Evolutionary conservation across 495 filamentous ascomycete genomes (phyloP).

Genomic region (Aspergillus haitiensis): DNA sequence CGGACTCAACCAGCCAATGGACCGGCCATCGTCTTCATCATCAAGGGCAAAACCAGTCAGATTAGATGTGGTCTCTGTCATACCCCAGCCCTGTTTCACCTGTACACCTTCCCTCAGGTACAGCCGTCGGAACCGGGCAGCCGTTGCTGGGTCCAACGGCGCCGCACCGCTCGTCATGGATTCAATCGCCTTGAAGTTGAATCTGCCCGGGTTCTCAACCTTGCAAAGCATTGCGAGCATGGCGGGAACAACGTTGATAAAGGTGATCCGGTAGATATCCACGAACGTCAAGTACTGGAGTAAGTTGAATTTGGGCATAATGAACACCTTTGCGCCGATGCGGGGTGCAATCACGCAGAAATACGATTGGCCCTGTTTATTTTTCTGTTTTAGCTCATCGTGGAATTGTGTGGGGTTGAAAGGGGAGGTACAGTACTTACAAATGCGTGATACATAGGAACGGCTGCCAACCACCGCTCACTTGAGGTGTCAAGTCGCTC

Average conservation of each 20-base stretch:
- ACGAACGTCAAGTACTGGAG: neutral
- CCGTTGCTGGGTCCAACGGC: neutral
- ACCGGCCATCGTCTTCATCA: constrained; percentile 1
- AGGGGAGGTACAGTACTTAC: neutral
- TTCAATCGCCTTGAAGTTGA: constrained; percentile 1
- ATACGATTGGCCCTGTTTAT: neutral
- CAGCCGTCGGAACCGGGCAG: neutral
- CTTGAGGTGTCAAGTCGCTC: neutral
- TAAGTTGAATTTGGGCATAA: constrained; percentile 4
- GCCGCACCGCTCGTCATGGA: neutral
- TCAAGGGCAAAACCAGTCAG: neutral
- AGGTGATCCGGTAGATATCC: constrained; percentile 8
- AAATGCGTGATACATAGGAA: constrained; percentile 9
- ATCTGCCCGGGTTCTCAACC: neutral
- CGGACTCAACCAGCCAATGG: constrained; percentile 1
- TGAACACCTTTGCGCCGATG: constrained; percentile 1
- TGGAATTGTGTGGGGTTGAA: neutral
- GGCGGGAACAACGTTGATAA: neutral
- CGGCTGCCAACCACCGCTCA: constrained; percentile 1
- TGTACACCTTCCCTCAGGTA: neutral
- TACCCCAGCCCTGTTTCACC: constrained; percentile 1
- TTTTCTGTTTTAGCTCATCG: neutral
- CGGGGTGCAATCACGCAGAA: neutral
- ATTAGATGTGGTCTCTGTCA: constrained; percentile 1
- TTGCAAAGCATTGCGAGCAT: constrained; percentile 3